A percentile compares a stretch with the other conserved stretches of the same genome.
Conservation (phyloP, 2,329 filamentous ascomycete species). For the Diplodia seriata region DNA sequence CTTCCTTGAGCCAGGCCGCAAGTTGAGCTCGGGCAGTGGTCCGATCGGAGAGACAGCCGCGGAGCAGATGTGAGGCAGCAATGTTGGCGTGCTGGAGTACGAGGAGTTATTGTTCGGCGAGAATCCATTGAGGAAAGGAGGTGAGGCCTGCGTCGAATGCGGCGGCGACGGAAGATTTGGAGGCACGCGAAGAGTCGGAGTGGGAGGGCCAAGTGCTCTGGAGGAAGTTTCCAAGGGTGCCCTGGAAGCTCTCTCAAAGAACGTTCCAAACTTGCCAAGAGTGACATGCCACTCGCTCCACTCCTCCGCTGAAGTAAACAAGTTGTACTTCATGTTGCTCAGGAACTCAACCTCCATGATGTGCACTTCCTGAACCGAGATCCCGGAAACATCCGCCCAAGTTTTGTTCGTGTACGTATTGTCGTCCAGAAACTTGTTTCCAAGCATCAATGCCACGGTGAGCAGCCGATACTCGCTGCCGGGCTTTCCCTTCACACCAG, state of each 20-base stretch:
- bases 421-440: conserved; percentile 98
- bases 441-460: conserved; percentile 95
- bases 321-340: conserved; percentile 95
- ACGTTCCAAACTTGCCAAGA: conserved; percentile 80
- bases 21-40: conserved; percentile 51
- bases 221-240: conserved; percentile 51
- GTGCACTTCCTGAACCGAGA: conserved; percentile 92
- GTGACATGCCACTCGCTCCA: conserved; percentile 89
- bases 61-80: conserved; percentile 51
- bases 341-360: conserved; percentile 99
- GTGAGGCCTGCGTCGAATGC: conserved; percentile 58
- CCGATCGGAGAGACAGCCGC: conserved; percentile 54
- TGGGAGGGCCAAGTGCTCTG: conserved; percentile 44
- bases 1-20: conserved; percentile 57
- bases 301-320: conserved; percentile 83
- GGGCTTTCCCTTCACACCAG: conserved; percentile 84
- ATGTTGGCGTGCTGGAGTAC: conserved; percentile 49
- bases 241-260: conserved; percentile 74
- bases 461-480: conserved; percentile 93
- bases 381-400: conserved; percentile 96
- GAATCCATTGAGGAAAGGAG: conserved; percentile 52
- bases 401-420: conserved; percentile 99
- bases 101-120: conserved; percentile 52
- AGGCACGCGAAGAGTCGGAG: conserved; percentile 49
- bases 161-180: conserved; percentile 60